Conservation (phyloP, 176 grass and related monocot species). For the Miscanthus lutarioriparius region DNA sequence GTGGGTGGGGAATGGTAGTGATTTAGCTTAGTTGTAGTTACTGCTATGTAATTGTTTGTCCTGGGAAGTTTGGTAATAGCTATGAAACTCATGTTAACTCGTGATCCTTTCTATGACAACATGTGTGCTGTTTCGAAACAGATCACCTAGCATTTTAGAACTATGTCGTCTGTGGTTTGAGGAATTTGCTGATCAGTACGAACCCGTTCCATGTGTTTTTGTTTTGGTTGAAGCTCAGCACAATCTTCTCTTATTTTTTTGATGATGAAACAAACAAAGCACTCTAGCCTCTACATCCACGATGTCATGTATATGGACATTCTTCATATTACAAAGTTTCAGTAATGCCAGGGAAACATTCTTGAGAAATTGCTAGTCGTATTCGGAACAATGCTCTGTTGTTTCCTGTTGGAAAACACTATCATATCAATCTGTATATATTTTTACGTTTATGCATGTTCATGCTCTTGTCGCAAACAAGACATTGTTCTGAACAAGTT, state of each 20-base stretch:
- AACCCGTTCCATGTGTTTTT: neutral
- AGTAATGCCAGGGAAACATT: neutral
- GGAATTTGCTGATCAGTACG: neutral
- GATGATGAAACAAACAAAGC: no score
- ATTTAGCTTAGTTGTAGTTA: no score
- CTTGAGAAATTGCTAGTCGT: neutral
- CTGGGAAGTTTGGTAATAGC: neutral
- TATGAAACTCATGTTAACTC: neutral
- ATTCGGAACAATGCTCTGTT: neutral
- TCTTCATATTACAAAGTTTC: neutral
- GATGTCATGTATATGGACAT: no score
- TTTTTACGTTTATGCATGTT: neutral
- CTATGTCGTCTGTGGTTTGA: neutral
- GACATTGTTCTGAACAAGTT: neutral
- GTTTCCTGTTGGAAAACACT: neutral
- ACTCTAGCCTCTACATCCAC: neutral
- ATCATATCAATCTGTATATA: neutral
- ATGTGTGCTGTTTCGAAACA: neutral
- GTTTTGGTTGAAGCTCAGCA: neutral
- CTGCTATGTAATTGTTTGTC: no score
- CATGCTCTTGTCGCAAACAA: neutral
- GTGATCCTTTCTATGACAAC: neutral
- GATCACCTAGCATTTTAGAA: neutral
- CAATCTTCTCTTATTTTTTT: no score
- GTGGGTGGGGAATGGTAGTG: no score